These are phyloP conservation scores for Celoporthe dispersa DNA, from an alignment of 2,329 filamentous ascomycete genomes.

Conservation along the genomic window DNA sequence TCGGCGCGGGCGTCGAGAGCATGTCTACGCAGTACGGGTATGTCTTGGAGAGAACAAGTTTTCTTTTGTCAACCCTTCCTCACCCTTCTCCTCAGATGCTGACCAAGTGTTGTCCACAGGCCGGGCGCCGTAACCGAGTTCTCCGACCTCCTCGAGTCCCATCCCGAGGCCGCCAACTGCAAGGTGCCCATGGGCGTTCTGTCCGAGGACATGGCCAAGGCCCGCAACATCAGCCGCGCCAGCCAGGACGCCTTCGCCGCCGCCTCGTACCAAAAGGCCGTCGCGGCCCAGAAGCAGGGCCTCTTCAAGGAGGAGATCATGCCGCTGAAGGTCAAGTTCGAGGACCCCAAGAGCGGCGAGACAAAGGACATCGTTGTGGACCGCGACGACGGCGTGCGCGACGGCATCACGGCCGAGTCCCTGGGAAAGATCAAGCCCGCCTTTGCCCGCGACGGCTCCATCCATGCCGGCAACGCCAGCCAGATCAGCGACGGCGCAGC, in stretches of 20 bases:
- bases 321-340: slow-evolving; percentile 83
- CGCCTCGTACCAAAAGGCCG: slow-evolving; percentile 87
- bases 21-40: slow-evolving; percentile 93
- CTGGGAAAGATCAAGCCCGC: slow-evolving; percentile 90
- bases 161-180: slow-evolving; percentile 88
- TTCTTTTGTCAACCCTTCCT: background rate
- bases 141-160: slow-evolving; percentile 81
- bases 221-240: slow-evolving; percentile 71
- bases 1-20: slow-evolving; percentile 94
- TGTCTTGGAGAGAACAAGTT: slow-evolving; percentile 37
- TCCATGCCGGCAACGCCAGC: slow-evolving; percentile 94
- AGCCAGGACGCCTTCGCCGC: slow-evolving; percentile 93
- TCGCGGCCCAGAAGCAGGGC: slow-evolving; percentile 82
- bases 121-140: slow-evolving; percentile 90
- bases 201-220: slow-evolving; percentile 93
- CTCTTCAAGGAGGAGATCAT: slow-evolving; percentile 91
- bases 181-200: slow-evolving; percentile 96
- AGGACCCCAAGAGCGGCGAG: slow-evolving; percentile 89
- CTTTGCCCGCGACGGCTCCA: slow-evolving; percentile 88
- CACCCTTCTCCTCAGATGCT: background rate
- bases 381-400: slow-evolving; percentile 85
- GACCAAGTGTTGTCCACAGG: slow-evolving; percentile 43
- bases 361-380: slow-evolving; percentile 80
- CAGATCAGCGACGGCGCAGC: slow-evolving; percentile 97
- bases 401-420: slow-evolving; percentile 83